These are phyloP conservation scores for Fusarium pilosicola DNA, from an alignment of 2,329 filamentous ascomycete genomes.

Conservation along the genomic window DNA sequence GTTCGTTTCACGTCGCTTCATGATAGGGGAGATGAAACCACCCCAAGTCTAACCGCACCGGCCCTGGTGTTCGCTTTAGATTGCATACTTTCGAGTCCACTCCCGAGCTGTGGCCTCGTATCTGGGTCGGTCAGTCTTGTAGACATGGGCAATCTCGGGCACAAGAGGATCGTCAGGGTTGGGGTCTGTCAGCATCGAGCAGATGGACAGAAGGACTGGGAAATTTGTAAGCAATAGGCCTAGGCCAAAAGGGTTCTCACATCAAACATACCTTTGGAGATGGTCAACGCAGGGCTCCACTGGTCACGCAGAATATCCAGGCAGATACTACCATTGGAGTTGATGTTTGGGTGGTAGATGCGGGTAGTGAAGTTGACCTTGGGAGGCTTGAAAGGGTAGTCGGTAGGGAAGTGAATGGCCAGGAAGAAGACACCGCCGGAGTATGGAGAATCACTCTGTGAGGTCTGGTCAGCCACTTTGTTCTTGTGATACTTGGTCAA, in stretches of 20 bases:
- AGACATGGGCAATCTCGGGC: slow-evolving; percentile 98
- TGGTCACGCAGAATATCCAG: slow-evolving; percentile 98
- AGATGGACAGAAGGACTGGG: slow-evolving; percentile 94
- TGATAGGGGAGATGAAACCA: slow-evolving; percentile 44
- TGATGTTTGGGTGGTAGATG: slow-evolving; percentile 99
- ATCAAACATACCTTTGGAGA: slow-evolving; percentile 85
- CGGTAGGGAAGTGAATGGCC: slow-evolving; percentile 98
- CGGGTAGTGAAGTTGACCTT: slow-evolving; percentile 99
- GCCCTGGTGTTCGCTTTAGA: slow-evolving; percentile 61
- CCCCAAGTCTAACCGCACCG: slow-evolving; percentile 42
- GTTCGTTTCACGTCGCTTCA: slow-evolving; percentile 43
- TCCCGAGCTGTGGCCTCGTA: slow-evolving; percentile 97
- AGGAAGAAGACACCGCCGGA: slow-evolving; percentile 99
- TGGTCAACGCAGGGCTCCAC: slow-evolving; percentile 98
- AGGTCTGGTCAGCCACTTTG: slow-evolving; percentile 44
- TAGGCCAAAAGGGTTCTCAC: slow-evolving; percentile 9
- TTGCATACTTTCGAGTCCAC: slow-evolving; percentile 99
- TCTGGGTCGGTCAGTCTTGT: slow-evolving; percentile 96
- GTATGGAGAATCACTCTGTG: slow-evolving; percentile 93
- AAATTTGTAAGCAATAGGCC: slow-evolving; percentile 3
- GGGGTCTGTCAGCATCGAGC: slow-evolving; percentile 99
- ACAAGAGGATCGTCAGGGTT: slow-evolving; percentile 99
- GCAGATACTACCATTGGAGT: slow-evolving; percentile 99
- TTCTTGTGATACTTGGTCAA: slow-evolving; percentile 2
- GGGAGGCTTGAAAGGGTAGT: slow-evolving; percentile 99